Evolutionary conservation across 2,329 filamentous ascomycete genomes (phyloP).

Genomic region (Nemania sp.): DNA sequence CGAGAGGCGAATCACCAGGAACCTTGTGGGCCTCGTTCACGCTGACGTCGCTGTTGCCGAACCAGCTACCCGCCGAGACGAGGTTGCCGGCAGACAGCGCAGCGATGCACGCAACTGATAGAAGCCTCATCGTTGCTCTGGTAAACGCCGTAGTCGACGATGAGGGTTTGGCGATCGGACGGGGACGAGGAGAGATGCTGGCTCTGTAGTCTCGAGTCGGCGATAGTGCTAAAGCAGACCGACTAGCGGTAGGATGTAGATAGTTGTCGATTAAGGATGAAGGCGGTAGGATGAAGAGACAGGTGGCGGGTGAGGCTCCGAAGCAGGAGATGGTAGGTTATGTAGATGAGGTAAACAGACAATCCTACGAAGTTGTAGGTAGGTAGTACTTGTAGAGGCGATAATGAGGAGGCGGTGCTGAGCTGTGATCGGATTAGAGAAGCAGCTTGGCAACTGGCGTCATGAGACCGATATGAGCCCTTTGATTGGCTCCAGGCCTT

Average conservation of each 20-base stretch:
- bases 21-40: conserved; percentile 65
- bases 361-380: neutral
- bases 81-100: conserved; percentile 46
- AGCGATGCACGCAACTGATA: conserved; percentile 50
- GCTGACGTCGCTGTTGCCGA: conserved; percentile 54
- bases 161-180: neutral
- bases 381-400: neutral
- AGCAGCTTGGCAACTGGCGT: conserved; percentile 26
- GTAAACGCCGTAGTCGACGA: neutral
- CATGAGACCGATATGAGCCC: conserved; percentile 18
- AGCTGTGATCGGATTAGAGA: conserved; percentile 15
- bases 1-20: conserved; percentile 82
- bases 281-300: neutral
- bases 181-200: too few species aligned
- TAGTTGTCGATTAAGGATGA: neutral
- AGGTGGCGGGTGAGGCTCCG: neutral
- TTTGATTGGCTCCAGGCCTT: conserved; percentile 19
- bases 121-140: conserved; percentile 44
- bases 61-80: conserved; percentile 53
- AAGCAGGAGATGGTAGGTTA: too few species aligned
- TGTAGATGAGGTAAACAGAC: too few species aligned
- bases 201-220: too few species aligned
- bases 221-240: too few species aligned
- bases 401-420: conserved; percentile 19
- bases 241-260: neutral